Percentiles rank a stretch among this genome's conserved stretches.
phyloP scores from a whole-genome alignment of 495 filamentous ascomycete species.

The Penicillium tannophilum region DNA sequence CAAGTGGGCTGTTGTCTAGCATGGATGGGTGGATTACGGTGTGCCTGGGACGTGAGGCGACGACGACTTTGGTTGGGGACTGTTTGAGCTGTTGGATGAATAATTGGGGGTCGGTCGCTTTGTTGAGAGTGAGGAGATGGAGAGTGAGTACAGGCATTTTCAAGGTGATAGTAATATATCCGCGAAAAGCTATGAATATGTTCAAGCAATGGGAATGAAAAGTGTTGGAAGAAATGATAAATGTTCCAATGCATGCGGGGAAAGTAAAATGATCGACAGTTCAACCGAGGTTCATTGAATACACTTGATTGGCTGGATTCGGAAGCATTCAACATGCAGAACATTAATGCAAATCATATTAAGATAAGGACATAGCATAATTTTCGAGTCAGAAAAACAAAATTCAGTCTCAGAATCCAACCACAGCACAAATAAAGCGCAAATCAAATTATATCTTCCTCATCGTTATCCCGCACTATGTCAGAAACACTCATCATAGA shows the following conservation, averaged over 20 bases:
- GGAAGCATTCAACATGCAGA: neutral
- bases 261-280: neutral
- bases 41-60: slow-evolving; percentile 42
- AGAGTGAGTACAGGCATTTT: slow-evolving; percentile 52
- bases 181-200: neutral
- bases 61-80: slow-evolving; percentile 42
- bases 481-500: neutral
- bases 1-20: slow-evolving; percentile 48
- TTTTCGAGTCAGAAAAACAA: neutral
- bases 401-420: slow-evolving; percentile 4
- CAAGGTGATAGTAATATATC: neutral
- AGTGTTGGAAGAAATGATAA: neutral
- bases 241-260: neutral
- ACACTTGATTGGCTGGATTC: neutral
- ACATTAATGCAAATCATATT: slow-evolving; percentile 6
- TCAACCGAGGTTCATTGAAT: neutral
- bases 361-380: slow-evolving; percentile 2
- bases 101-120: slow-evolving; percentile 21
- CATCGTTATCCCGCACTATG: slow-evolving; percentile 6
- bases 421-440: neutral
- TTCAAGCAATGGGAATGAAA: neutral
- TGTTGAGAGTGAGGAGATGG: slow-evolving; percentile 43
- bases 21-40: slow-evolving; percentile 55
- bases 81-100: slow-evolving; percentile 31
- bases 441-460: slow-evolving; percentile 1